Conservation (phyloP, 768 basidiomycete genomes). For the Myochromella boudieri region DNA sequence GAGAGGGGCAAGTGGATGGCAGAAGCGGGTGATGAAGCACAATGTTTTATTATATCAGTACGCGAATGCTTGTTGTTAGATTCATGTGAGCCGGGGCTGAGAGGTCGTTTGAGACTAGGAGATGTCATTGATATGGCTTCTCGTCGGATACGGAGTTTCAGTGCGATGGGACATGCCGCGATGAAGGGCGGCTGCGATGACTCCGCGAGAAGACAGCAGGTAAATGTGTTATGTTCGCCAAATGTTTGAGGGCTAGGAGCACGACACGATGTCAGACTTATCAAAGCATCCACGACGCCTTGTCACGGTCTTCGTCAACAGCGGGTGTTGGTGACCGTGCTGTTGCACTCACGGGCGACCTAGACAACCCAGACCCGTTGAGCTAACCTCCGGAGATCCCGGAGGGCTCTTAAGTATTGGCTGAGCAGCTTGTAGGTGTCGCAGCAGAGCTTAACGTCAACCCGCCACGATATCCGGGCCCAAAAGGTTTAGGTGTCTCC, state of each 20-base stretch:
- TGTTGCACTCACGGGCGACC: constrained; percentile 64
- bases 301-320: constrained; percentile 94
- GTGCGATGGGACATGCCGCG: constrained; percentile 51
- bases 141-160: constrained; percentile 68
- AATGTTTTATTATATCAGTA: constrained; percentile 53
- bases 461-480: constrained; percentile 27
- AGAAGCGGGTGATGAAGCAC: constrained; percentile 49
- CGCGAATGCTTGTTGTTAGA: constrained; percentile 60
- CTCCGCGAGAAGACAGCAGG: constrained; percentile 60
- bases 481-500: constrained; percentile 43
- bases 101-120: constrained; percentile 59
- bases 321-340: constrained; percentile 62
- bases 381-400: constrained; percentile 65
- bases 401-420: constrained; percentile 40
- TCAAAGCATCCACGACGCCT: constrained; percentile 77
- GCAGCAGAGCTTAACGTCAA: constrained; percentile 19
- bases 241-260: constrained; percentile 28
- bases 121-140: constrained; percentile 52
- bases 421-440: constrained; percentile 26
- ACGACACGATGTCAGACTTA: constrained; percentile 58
- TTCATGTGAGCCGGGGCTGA: constrained; percentile 70
- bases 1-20: constrained; percentile 65
- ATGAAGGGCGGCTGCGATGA: constrained; percentile 48
- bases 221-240: constrained; percentile 46
- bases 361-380: constrained; percentile 63